A percentile compares a stretch with the other conserved stretches of the same genome.
These are phyloP conservation scores for Sinapis alba DNA, from an alignment of 441 rosid species.

Conservation along the genomic window DNA sequence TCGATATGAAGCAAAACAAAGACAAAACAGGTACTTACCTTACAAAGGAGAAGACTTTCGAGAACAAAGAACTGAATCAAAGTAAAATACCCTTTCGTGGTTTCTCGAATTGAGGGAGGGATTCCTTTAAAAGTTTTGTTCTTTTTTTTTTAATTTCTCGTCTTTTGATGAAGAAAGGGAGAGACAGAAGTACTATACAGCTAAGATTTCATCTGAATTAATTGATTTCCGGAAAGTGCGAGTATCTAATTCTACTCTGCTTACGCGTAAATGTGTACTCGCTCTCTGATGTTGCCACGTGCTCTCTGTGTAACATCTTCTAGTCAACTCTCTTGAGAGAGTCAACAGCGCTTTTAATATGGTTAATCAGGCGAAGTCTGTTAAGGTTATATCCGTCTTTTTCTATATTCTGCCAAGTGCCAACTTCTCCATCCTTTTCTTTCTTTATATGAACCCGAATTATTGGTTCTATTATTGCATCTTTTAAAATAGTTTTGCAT, in stretches of 20 bases:
- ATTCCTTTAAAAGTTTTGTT: conserved; percentile 12
- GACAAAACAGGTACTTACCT: conserved; percentile 10
- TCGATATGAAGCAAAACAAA: conserved; percentile 1
- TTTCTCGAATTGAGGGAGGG: conserved; percentile 28
- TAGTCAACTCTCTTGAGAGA: background rate
- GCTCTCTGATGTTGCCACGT: conserved; percentile 36
- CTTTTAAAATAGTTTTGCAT: background rate
- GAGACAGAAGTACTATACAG: conserved; percentile 22
- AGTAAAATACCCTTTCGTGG: conserved; percentile 14
- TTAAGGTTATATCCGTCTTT: conserved; percentile 26
- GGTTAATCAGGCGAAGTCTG: background rate
- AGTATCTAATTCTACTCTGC: conserved; percentile 34
- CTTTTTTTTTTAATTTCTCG: background rate
- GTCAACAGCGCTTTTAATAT: background rate
- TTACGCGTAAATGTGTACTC: conserved; percentile 20
- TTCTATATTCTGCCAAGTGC: conserved; percentile 22
- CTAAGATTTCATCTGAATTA: conserved; percentile 26
- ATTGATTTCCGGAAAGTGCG: conserved; percentile 20
- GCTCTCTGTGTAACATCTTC: background rate
- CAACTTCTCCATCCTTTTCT: background rate
- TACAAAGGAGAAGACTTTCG: background rate
- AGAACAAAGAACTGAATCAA: conserved; percentile 34
- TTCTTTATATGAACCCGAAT: conserved; percentile 4
- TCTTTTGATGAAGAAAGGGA: background rate
- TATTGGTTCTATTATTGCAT: conserved; percentile 32